These are phyloP conservation scores for Euphorbia tirucalli DNA, from an alignment of 345 rosid genomes.

Conservation along the genomic window DNA sequence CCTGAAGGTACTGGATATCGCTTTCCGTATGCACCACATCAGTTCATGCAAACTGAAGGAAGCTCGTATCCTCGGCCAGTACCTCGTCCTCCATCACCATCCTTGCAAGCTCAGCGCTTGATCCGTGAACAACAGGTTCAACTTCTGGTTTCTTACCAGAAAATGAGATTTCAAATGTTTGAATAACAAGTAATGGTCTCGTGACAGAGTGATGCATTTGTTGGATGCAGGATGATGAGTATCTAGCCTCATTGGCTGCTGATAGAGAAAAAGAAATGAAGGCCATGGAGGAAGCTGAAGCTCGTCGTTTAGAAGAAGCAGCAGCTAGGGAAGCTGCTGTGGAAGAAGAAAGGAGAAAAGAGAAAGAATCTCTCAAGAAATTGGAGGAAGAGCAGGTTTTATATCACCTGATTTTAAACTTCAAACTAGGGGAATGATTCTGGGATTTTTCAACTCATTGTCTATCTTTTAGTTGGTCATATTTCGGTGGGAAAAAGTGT, in stretches of 20 bases:
- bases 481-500: background rate
- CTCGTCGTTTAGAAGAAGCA: slow-evolving; percentile 68
- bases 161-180: background rate
- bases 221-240: slow-evolving; percentile 83
- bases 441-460: background rate
- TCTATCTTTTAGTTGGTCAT: background rate
- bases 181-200: slow-evolving; percentile 1
- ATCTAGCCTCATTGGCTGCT: slow-evolving; percentile 91
- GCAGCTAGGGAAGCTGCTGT: slow-evolving; percentile 71
- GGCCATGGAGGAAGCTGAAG: slow-evolving; percentile 83
- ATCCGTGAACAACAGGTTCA: slow-evolving; percentile 97
- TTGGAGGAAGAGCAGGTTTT: slow-evolving; percentile 80
- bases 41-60: slow-evolving; percentile 46
- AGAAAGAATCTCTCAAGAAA: slow-evolving; percentile 74
- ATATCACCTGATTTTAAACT: background rate
- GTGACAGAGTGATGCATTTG: slow-evolving; percentile 8
- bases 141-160: background rate
- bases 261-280: slow-evolving; percentile 89
- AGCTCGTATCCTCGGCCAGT: slow-evolving; percentile 44
- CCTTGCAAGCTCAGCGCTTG: slow-evolving; percentile 89
- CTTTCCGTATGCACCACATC: slow-evolving; percentile 60
- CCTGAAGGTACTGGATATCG: slow-evolving; percentile 74
- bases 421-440: background rate
- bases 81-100: slow-evolving; percentile 88
- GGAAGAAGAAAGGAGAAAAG: slow-evolving; percentile 65